Conservation (phyloP, 345 rosid species). For the Murraya paniculata region DNA sequence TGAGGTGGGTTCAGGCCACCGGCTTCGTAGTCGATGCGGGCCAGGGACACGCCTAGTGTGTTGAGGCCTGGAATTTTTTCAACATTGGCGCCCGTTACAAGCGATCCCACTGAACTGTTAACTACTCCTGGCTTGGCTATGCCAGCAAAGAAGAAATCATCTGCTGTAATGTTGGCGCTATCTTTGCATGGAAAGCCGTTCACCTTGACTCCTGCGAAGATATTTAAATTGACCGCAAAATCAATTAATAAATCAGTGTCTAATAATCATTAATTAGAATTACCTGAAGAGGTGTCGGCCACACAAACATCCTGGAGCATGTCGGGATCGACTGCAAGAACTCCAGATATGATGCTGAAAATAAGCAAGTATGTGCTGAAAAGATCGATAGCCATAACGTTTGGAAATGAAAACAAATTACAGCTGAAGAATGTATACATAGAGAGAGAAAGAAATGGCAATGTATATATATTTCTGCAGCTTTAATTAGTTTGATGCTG, state of each 20-base stretch:
- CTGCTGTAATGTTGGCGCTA: constrained; percentile 41
- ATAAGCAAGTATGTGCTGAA: constrained; percentile 15
- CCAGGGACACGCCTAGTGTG: constrained; percentile 57
- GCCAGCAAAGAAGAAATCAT: constrained; percentile 59
- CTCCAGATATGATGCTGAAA: constrained; percentile 21
- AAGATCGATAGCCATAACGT: not conserved
- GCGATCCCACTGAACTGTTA: constrained; percentile 50
- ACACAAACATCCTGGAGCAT: constrained; percentile 71
- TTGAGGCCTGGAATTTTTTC: constrained; percentile 62
- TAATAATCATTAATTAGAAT: no score
- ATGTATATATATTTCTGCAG: no score
- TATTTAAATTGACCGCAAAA: not conserved
- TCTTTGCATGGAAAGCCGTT: constrained; percentile 66
- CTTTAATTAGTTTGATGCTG: not conserved
- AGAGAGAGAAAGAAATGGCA: no score
- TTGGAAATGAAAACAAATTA: not conserved
- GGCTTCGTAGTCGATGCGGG: constrained; percentile 53
- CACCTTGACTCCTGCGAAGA: constrained; percentile 40
- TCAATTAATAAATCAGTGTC: no score
- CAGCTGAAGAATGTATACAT: no score
- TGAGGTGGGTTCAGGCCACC: constrained; percentile 67
- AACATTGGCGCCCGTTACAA: constrained; percentile 53
- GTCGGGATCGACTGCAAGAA: constrained; percentile 54
- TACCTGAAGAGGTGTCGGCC: constrained; percentile 41
- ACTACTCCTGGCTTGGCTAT: constrained; percentile 44